These are phyloP conservation scores for Nymphaea colorata DNA, from an alignment of 164 flowering plant species.

Conservation along the genomic window DNA sequence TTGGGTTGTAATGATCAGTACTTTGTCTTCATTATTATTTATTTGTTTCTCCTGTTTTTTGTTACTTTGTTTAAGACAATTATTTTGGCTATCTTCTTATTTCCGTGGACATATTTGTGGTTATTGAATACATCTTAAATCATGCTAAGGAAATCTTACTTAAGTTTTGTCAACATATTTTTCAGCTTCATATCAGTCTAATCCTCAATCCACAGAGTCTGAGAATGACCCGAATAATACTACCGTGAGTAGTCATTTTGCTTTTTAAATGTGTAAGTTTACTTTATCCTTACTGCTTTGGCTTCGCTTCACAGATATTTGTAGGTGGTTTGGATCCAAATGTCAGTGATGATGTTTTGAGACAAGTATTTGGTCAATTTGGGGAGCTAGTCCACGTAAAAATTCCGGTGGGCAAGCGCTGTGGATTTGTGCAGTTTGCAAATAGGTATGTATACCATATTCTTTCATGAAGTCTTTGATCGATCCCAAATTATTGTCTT, in stretches of 20 bases:
- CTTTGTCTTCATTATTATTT: too few species aligned
- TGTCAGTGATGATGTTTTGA: constrained; percentile 65
- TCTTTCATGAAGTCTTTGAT: too few species aligned
- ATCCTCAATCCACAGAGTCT: constrained; percentile 36
- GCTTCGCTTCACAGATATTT: constrained; percentile 50
- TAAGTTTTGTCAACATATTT: background rate
- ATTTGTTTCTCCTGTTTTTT: too few species aligned
- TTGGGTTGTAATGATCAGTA: too few species aligned
- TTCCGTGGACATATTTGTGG: too few species aligned
- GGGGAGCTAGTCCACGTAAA: constrained; percentile 76
- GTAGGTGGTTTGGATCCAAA: constrained; percentile 73
- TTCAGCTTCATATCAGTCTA: constrained; percentile 65
- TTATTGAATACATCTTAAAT: too few species aligned
- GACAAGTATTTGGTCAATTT: constrained; percentile 52
- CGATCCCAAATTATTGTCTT: background rate
- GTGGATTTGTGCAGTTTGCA: constrained; percentile 90
- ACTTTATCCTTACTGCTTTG: background rate
- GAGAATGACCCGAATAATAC: constrained; percentile 85
- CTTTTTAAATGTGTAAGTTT: background rate
- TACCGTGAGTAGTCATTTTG: constrained; percentile 50
- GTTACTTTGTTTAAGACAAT: too few species aligned
- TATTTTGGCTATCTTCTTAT: too few species aligned
- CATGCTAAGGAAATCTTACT: too few species aligned
- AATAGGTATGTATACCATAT: constrained; percentile 32
- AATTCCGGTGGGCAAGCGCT: constrained; percentile 77